A percentile compares a stretch with the other conserved stretches of the same genome.
phyloP scores from a whole-genome alignment of 495 filamentous ascomycete genomes.

The Ramalina intermedia region DNA sequence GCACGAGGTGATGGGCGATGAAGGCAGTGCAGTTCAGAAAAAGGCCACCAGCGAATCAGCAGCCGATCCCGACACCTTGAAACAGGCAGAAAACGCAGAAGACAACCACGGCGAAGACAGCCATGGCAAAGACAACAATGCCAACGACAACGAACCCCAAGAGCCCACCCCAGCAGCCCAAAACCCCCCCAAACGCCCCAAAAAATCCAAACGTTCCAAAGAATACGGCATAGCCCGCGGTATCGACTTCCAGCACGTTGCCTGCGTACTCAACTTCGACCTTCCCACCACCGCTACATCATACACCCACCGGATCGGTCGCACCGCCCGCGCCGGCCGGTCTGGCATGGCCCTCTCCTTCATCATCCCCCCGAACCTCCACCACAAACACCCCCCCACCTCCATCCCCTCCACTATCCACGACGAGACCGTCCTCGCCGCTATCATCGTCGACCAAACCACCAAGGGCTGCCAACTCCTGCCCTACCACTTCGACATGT shows the following conservation, averaged over 20 bases:
- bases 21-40: conserved; percentile 22
- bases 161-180: conserved; percentile 6
- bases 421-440: conserved; percentile 69
- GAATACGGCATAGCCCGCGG: conserved; percentile 89
- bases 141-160: conserved; percentile 15
- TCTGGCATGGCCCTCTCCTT: conserved; percentile 93
- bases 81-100: conserved; percentile 8
- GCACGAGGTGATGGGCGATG: conserved; percentile 62
- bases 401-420: conserved; percentile 52
- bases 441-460: conserved; percentile 55
- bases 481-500: conserved; percentile 89
- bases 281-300: conserved; percentile 77
- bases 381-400: conserved; percentile 81
- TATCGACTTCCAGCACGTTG: conserved; percentile 92
- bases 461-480: conserved; percentile 65
- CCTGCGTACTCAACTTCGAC: conserved; percentile 94
- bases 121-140: conserved; percentile 21
- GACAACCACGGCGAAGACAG: conserved; percentile 15
- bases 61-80: background rate
- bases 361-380: conserved; percentile 64
- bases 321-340: conserved; percentile 80
- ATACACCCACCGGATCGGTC: conserved; percentile 89
- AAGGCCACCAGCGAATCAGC: conserved; percentile 17
- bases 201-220: conserved; percentile 46
- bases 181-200: conserved; percentile 44